Base-by-base conservation (phyloP, 352 stramenopile genomes). In the Globisporangium apiculatum region DNA sequence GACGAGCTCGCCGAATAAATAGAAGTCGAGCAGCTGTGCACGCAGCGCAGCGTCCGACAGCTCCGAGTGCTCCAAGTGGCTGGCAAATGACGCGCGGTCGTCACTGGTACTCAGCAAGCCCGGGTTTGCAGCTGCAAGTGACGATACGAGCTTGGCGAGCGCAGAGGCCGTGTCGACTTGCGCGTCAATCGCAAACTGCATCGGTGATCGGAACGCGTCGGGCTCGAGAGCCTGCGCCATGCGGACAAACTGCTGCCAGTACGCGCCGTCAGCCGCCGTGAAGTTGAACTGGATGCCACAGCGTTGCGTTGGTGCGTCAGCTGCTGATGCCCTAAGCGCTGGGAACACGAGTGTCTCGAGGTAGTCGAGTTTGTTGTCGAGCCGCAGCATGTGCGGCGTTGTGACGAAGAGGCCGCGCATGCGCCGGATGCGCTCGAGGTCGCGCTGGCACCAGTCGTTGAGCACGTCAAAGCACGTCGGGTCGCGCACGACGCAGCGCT, bases 321-420 rank as follows among this genome's bases (percentile, higher is more conserved):
- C 10, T 14, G 11, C 15, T 58, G 40, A 18, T 40, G 49, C 9
- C 17, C 14, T 10, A 41, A 83, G 50, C 5, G 64, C 66, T 18
- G 68, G 68, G 15, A 86, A 76, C n/a, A 79, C 63, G 17, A 71
- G 67, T 7, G 49, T 31, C 55, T 59, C 42, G 43, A 86, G 55
- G 55, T 85, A 86, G 10, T 79, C 62, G 8, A 88, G 66, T 48
- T 87, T 90, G 65, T 81, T 85, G 59, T 90, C 80, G 38, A 87
- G 60, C 4, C 80, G 80, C 55, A 90, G 59, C 46, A 90, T 46
- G 40, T 71, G 82, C 12, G 68, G 67, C 14, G 72, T 76, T 12
- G 70, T 74, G 6, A 75, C 45, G 12, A 86, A 57, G 48, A 90
- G 60, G 4, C 70, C 71, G 56, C 83, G 71, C 61, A 87, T 72